A percentile compares a stretch with the other conserved stretches of the same genome.
Evolutionary conservation across 2,329 filamentous ascomycete species (phyloP).

Genomic region (Mycogone perniciosa): DNA sequence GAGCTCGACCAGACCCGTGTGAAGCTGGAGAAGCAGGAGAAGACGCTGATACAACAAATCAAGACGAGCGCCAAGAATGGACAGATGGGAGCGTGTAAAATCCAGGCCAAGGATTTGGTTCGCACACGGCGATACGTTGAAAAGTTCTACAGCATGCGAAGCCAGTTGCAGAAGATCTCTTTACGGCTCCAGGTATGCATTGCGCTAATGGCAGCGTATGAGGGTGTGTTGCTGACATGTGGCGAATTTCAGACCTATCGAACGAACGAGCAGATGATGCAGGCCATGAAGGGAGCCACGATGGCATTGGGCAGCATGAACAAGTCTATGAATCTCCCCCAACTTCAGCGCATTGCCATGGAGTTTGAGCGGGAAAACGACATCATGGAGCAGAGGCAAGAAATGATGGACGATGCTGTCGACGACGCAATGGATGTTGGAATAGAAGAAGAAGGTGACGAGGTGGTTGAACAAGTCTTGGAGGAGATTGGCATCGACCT

Average conservation of each 20-base stretch:
- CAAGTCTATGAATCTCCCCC: conserved; percentile 91
- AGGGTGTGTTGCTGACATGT: conserved; percentile 11
- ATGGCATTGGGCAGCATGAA: conserved; percentile 95
- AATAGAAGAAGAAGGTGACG: conserved; percentile 91
- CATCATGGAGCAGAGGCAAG: conserved; percentile 97
- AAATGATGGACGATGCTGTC: conserved; percentile 99
- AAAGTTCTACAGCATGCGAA: conserved; percentile 98
- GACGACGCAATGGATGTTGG: conserved; percentile 90
- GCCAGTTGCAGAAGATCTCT: conserved; percentile 92
- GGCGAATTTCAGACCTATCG: conserved; percentile 66
- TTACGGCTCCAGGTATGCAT: conserved; percentile 75
- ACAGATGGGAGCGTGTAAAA: conserved; percentile 97
- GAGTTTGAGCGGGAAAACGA: conserved; percentile 99
- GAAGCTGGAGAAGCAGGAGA: conserved; percentile 97
- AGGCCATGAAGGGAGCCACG: conserved; percentile 97
- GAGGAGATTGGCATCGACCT: conserved; percentile 96
- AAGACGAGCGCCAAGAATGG: conserved; percentile 98
- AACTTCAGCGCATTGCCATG: conserved; percentile 93
- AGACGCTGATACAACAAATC: conserved; percentile 91
- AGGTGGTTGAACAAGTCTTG: conserved; percentile 91
- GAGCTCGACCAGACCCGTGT: conserved; percentile 91
- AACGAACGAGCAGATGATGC: conserved; percentile 99
- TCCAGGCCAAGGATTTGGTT: conserved; percentile 95
- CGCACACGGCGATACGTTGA: conserved; percentile 90
- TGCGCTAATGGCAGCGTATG: neutral